These are phyloP conservation scores for Populus davidiana DNA, from an alignment of 345 rosid genomes.

Conservation along the genomic window DNA sequence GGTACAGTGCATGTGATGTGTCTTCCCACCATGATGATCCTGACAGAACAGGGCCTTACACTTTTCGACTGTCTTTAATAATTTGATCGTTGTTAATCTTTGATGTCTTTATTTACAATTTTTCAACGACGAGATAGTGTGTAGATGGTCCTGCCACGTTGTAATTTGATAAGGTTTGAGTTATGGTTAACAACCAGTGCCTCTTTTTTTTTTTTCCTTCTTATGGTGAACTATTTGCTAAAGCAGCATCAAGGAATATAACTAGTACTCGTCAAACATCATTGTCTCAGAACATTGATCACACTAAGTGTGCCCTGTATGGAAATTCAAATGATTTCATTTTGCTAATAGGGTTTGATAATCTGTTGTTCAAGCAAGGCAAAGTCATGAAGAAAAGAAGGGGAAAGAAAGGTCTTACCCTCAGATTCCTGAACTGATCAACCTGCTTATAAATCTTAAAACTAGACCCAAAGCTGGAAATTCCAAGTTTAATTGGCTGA, in stretches of 20 bases:
- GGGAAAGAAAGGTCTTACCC: neutral
- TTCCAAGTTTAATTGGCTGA: neutral
- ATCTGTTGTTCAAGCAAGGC: neutral
- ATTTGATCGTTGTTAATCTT: neutral
- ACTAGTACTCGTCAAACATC: neutral
- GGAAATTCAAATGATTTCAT: neutral
- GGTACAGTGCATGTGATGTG: neutral
- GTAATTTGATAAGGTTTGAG: no score
- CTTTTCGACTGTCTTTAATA: neutral
- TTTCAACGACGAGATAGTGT: no score
- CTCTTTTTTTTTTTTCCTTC: no score
- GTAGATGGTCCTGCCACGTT: no score
- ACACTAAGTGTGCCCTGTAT: no score
- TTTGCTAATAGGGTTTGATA: neutral
- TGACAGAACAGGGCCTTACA: neutral
- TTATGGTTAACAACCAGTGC: no score
- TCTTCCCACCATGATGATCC: neutral
- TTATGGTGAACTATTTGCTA: no score
- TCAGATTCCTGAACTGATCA: neutral
- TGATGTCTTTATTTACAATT: neutral
- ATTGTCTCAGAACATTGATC: neutral
- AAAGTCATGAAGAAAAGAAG: neutral
- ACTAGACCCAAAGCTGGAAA: neutral
- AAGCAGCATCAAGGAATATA: neutral
- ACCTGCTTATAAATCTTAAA: neutral